Base-by-base conservation (phyloP, 257 asterid species). In the Plectranthus barbatus region DNA sequence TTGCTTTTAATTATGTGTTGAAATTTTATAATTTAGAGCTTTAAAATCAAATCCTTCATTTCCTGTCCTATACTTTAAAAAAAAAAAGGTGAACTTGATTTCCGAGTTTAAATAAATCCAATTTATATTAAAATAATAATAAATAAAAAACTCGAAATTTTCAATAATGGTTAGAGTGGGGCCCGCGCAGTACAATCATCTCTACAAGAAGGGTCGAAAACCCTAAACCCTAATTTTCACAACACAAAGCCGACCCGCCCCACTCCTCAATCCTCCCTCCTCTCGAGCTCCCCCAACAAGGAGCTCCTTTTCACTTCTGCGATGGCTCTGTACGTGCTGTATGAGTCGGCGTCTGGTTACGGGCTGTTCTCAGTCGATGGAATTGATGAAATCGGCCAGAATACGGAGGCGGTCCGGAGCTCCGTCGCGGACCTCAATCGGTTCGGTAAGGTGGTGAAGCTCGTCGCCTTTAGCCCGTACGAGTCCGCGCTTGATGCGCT, bases 401-500 rank as follows among this genome's bases (percentile, higher is more conserved):
- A 89, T 42, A 82, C 86, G 10, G 97, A 89, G 75, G 93, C 87
- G 0, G 93, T 89, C 44, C 78, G 93, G 68, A 79, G 61, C 73
- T 92, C 99, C 23, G 81, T 92, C 13, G 4, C 73, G 6, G 99
- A 92, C 73, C 77, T 88, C 11, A 80, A 76, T 57, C 84, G 99
- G 31, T 89, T 92, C 60, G 95, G 93, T 0, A 92, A 89, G 76
- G 96, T 85, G 6, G 95, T 86, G 5, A 72, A 83, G 77, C 83
- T 92, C 44, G 79, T 67, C 39, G 93, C 85, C 20, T 92, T 92
- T 68, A 81, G 74, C 62, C 97, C 97, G 11, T 92, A 44, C 46
- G 88, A 79, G 45, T 92, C 98, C 3, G 98, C 98, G 6, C 93
- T 83, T 4, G 98, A 92, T 47, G 98, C 98, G 21, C 93, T 92